Evolutionary conservation across 2,329 filamentous ascomycete genomes (phyloP), one percentile per base, ranked within the genome.

Genomic region (Colletotrichum godetiae): DNA sequence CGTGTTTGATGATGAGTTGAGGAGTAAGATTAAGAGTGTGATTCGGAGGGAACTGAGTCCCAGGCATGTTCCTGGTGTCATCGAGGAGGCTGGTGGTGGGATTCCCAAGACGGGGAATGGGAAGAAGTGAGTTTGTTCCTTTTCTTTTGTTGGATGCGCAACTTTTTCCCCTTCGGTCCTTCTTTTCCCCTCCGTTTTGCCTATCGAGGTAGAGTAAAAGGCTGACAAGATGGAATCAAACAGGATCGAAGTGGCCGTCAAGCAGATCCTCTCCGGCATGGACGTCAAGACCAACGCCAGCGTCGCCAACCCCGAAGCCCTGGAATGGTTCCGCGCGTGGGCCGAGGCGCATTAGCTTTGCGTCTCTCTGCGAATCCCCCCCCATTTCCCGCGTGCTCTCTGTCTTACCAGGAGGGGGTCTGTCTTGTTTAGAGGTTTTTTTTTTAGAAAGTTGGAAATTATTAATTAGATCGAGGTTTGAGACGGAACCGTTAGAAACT

Each of bases 21-120:
- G 88, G 1, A 81, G 84, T 22, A 86, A 84, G 11, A 93, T 98
- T 76, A 93, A 92, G 82, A 83, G 83, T 11, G 88, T 89, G 5
- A 90, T 98, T 67, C 91, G 92, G 77, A 90, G 87, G 75, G 94
- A 97, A 81, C 85, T 98, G 73, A 98, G 94, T 78, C 93, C 95
- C 5, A 89, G 97, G 66, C 97, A 99, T 85, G 95, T 98, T 0
- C 96, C 96, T 0, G 93, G 91, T 0, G 86, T 98, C 0, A 87
- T 98, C 22, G 94, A 95, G 76, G 92, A 94, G 80, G 95, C 93
- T 75, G 91, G 83, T 2, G 86, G 92, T 0, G 95, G 96, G 49
- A 97, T 99, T 22, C 97, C 96, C 0, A 92, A 95, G 76, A 98
- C 97, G 19, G 92, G 92, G 2, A 99, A 99, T 79, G 96, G 96